Base-by-base conservation (phyloP, 2,329 filamentous ascomycete genomes). In the Microascus cirrosus region DNA sequence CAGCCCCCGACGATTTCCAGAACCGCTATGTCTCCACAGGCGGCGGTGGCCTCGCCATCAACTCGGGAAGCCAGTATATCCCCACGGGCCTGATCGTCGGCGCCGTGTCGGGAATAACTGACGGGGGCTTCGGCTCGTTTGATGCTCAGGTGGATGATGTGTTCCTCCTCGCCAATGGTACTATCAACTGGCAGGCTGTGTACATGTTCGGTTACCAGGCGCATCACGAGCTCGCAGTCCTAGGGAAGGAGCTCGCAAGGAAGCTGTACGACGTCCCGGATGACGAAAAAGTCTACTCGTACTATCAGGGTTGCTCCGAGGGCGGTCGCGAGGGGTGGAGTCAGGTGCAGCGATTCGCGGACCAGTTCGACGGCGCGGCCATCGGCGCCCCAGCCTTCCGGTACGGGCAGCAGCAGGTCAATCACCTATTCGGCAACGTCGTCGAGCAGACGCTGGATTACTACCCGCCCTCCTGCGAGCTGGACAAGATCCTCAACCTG, bases 181-280 rank as follows among this genome's bases (percentile, higher is more conserved):
- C 75, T 2, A 69, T 78, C 62, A 78, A 81, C 65, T 80, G 72
- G 68, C 71, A 81, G 36, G 67, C 73, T 1, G 69, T 73, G 2
- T 73, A 76, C 66, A 77, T 75, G 69, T 81, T 80, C 57, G 71
- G 68, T 1, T 81, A 81, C 67, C 70, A 75, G 60, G 78, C 74
- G 0, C 67, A 80, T 1, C 74, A 74, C 52, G 80, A 83, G 65
- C 73, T 81, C 71, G 36, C 34, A 6, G 5, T 54, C 2, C 63
- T 80, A 12, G 76, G 75, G 25, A 79, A 79, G 61, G 65, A 67
- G 2, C 57, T 80, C 50, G 70, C 73, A 20, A 64, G 65, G 59
- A 67, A 65, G 39, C 72, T 77, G 56, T 80, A 74, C 63, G 65
- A 15, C 36, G 35, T 54, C 18, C 28, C 5, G 13, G 32, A 63